Evolutionary conservation across 75 land plant genomes (phyloP), one percentile per base, ranked within the genome.

Genomic region (Pseudotsuga menziesii): DNA sequence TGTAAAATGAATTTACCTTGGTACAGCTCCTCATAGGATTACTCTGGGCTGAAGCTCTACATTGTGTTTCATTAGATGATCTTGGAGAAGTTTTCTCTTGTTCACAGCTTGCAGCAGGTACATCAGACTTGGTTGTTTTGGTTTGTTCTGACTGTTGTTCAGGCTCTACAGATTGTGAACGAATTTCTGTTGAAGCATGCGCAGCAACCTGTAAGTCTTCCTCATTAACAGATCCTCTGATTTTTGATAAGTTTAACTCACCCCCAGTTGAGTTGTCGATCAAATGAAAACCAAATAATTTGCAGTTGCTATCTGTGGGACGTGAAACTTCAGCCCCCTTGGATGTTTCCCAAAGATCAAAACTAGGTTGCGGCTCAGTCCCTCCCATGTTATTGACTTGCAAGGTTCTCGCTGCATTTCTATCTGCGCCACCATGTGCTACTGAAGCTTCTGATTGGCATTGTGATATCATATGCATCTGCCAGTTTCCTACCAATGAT

Each of bases 211-310:
- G 61, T 26, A 73, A 74, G 58, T 44, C 35, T 23, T 36, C 59
- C 39, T 61, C 57, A 54, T 71, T 71, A 26, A 25, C 54, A 60
- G 86, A 77, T 55, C 27, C 27, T 62, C 71, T 71, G 76, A 72
- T 73, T 82, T 55, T 15, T 54, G 74, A 44, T 48, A 27, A 4
- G 44, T 44, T 73, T 15, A 14, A 0, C 13, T 73, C 75, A 73
- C 15, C 75, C 56, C 14, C 79, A 29, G 58, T 25, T 41, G 72
- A 69, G 77, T 39, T 78, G 16, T 44, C 69, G 23, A 27, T 23
- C 29, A 88, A 72, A 72, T 81, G 48, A 48, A 86, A 74, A 17
- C 90, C 90, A 79, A 88, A 88, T 58, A 88, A 44, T 78, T 69
- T 86, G 73, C 56, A 76, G 19, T 63, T 56, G 1, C 79, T 82